Base-by-base conservation (phyloP, 768 basidiomycete species). In the Psilocybe sp. region DNA sequence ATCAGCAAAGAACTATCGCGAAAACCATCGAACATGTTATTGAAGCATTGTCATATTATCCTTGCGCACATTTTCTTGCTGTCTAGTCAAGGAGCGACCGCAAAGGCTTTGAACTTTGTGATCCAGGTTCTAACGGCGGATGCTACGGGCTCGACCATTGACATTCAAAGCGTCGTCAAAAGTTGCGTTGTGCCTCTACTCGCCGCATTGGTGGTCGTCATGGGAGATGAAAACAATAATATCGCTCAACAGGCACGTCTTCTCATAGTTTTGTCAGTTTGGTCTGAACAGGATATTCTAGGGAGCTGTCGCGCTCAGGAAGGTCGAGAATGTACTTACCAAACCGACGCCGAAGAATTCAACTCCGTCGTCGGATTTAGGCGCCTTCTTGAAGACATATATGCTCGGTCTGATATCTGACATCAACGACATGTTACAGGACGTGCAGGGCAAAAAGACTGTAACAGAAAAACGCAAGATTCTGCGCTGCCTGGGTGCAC, bases 401-500 rank as follows among this genome's bases (percentile, higher is more conserved):
- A 85, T 95, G 70, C 79, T 97, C 5, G 95, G 90, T 1, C 74
- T 98, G 47, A 84, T 98, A 15, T 83, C 90, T 0, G 76, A 85
- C 54, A 78, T 97, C 58, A 95, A 89, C 58, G 91, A 93, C 31
- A 82, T 87, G 68, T 68, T 98, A 46, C 91, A 92, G 62, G 94
- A 93, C 51, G 75, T 87, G 1, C 81, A 85, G 18, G 89, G 89
- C 4, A 92, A 88, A 67, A 87, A 87, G 56, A 71, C 85, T 0
- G 71, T 81, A 0, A 68, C 70, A 8, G 74, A 76, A 32, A 98
- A 97, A 67, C 78, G 78, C 48, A 84, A 83, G 61, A 87, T 96
- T 51, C 71, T 98, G 42, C 79, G 88, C 19, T 86, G 90, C 54
- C 69, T 97, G 35, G 92, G 88, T 5, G 77, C 72, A 2, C 71